Conservation (phyloP, 2,329 filamentous ascomycete species). For the Trichoderma semiorbis region DNA sequence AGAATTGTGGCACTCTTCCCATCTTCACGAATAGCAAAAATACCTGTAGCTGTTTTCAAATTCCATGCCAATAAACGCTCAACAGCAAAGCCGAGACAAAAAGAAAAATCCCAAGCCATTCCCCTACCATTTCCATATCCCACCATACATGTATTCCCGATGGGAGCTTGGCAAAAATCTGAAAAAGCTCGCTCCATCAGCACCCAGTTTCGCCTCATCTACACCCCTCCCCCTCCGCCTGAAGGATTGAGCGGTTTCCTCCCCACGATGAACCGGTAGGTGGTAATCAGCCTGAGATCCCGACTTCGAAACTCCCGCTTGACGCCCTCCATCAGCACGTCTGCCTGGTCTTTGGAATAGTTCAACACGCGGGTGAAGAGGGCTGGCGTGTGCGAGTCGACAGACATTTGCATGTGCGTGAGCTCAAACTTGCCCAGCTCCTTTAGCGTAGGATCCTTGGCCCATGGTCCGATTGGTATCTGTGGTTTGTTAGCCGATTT, state of each 20-base stretch:
- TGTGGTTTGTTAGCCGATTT: conserved; percentile 18
- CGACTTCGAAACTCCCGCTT: conserved; percentile 35
- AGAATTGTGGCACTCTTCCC: background rate
- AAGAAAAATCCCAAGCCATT: background rate
- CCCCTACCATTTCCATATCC: background rate
- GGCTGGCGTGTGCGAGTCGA: conserved; percentile 40
- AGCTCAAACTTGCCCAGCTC: conserved; percentile 37
- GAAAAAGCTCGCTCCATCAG: background rate
- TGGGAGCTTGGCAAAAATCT: background rate
- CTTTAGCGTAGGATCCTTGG: conserved; percentile 35
- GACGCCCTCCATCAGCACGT: conserved; percentile 42
- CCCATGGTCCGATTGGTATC: conserved; percentile 40
- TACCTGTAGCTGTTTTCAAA: background rate
- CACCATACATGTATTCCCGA: background rate
- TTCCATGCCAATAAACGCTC: background rate
- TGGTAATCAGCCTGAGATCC: conserved; percentile 33
- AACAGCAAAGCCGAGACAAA: background rate
- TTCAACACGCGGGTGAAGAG: conserved; percentile 38
- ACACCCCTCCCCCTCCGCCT: background rate
- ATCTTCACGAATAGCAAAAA: background rate
- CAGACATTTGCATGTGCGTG: conserved; percentile 42
- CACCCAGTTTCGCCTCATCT: background rate
- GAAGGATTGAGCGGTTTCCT: conserved; percentile 22
- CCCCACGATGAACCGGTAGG: conserved; percentile 34
- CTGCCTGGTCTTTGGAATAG: conserved; percentile 39